Base-by-base conservation (phyloP, 805 yeast genomes). In the Ogataea nakhonphanomensis region DNA sequence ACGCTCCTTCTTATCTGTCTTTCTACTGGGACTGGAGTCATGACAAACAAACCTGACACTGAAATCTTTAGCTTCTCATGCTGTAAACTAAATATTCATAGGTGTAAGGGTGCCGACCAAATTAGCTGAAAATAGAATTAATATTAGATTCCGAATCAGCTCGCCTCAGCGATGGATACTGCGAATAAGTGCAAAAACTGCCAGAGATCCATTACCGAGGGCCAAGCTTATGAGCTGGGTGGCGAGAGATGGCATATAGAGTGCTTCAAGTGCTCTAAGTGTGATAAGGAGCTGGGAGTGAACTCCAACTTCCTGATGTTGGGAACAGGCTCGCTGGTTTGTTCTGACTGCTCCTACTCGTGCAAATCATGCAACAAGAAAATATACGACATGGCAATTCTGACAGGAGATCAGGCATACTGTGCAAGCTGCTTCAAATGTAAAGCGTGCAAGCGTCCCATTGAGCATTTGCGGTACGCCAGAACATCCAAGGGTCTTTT, bases 241-340 rank as follows among this genome's bases (percentile, higher is more conserved):
- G 95, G 84, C 21, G 91, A 88, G 58, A 78, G 96, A 49, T 93
- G 99, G 99, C 99, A 93, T 61, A 84, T 88, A 41, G 76, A 84
- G 47, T 93, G 99, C 64, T 93, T 93, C 65, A 73, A 79, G 33
- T 93, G 99, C 64, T 84, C 95, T 39, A 83, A 83, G 51, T 93
- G 99, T 62, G 70, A 75, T 26, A 74, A 78, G 51, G 74, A 81
- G 26, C 67, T 93, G 40, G 95, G 95, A 20, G 85, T 95, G 47
- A 84, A 88, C 54, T 82, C 95, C 17, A 90, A 90, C 61, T 87
- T 93, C 61, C 67, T 93, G 37, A 97, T 91, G 1, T 69, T 93
- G 33, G 98, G 97, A 2, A 88, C 93, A 43, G 98, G 99, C 22
- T 82, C 85, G 35, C 67, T 93, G 43, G 87, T 91, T 10, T 91